These are phyloP conservation scores for Lithospermum erythrorhizon DNA, from an alignment of 257 asterid species.

Conservation along the genomic window DNA sequence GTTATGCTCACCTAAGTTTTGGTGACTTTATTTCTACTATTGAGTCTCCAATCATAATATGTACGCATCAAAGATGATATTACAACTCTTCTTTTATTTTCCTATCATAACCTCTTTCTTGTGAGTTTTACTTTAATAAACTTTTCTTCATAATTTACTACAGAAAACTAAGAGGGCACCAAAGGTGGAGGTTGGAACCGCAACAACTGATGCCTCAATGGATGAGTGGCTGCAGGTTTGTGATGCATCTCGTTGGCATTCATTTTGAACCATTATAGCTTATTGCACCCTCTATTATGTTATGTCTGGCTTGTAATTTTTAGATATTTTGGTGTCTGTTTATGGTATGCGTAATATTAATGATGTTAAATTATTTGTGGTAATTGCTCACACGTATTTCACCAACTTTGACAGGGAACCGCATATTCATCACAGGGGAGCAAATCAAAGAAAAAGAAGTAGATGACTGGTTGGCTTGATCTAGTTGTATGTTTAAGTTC, in stretches of 20 bases:
- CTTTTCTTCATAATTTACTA: not conserved
- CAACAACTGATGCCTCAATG: slow-evolving; percentile 70
- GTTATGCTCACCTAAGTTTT: not conserved
- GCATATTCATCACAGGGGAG: slow-evolving; percentile 54
- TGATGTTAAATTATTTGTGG: not conserved
- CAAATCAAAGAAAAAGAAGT: slow-evolving; percentile 93
- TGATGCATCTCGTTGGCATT: not conserved
- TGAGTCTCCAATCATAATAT: not conserved
- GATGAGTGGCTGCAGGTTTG: slow-evolving; percentile 98
- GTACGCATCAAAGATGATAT: not conserved
- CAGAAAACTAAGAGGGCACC: slow-evolving; percentile 89
- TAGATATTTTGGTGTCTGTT: not conserved
- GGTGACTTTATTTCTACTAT: not conserved
- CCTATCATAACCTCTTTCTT: not conserved
- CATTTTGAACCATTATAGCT: not conserved
- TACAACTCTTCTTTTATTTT: not conserved
- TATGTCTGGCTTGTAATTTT: not conserved
- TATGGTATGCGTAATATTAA: not conserved
- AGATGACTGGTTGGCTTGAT: slow-evolving; percentile 19
- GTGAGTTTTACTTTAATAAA: too few relatives aligned
- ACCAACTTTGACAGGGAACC: slow-evolving; percentile 49
- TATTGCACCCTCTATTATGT: not conserved
- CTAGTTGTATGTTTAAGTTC: slow-evolving; percentile 20
- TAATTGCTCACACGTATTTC: not conserved
- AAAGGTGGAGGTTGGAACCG: slow-evolving; percentile 97